Evolutionary conservation across 2,329 filamentous ascomycete genomes (phyloP).

Genomic region (Periconia sp.): DNA sequence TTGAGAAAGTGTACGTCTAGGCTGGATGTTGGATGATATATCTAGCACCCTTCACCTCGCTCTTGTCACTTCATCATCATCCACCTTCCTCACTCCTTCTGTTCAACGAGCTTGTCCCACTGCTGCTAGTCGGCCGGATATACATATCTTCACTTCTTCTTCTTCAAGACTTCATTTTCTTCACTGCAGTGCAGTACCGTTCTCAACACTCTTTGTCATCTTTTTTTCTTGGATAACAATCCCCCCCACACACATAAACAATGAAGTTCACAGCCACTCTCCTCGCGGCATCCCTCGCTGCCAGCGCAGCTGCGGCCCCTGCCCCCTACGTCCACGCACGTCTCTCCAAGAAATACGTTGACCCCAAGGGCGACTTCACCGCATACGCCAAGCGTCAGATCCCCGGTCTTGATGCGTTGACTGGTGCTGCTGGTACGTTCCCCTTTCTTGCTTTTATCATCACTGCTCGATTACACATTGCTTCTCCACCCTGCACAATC

Average conservation of each 20-base stretch:
- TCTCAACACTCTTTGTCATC: conserved; percentile 2
- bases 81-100: conserved; percentile 9
- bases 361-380: conserved; percentile 17
- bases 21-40: neutral
- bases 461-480: neutral
- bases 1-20: neutral
- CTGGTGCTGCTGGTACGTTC: conserved; percentile 11
- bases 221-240: too few relatives aligned
- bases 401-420: conserved; percentile 21
- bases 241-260: conserved; percentile 9
- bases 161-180: neutral
- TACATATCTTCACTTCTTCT: conserved; percentile 7
- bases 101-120: conserved; percentile 4
- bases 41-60: neutral
- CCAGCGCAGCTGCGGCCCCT: conserved; percentile 23
- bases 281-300: conserved; percentile 28
- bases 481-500: neutral
- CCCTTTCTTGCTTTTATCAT: conserved; percentile 3
- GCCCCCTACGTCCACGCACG: conserved; percentile 23
- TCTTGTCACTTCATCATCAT: neutral
- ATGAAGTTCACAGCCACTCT: conserved; percentile 33
- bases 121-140: conserved; percentile 30
- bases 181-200: conserved; percentile 30
- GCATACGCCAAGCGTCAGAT: conserved; percentile 20
- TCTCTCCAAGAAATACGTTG: conserved; percentile 25